Conservation (phyloP, 345 rosid genomes). For the Ceriops decandra region DNA sequence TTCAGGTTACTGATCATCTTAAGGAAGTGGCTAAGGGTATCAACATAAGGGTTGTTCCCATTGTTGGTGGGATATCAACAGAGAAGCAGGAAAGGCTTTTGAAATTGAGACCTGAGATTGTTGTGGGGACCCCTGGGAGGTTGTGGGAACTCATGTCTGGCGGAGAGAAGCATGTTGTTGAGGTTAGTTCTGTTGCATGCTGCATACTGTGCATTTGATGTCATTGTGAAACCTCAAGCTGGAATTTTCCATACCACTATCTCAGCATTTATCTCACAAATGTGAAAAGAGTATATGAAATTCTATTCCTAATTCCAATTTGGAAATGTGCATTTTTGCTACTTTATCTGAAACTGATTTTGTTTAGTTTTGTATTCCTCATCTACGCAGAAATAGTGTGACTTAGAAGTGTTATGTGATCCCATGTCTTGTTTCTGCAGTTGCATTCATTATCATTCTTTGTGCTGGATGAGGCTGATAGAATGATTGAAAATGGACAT, state of each 20-base stretch:
- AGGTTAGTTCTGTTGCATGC: slow-evolving; percentile 47
- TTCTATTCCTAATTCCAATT: too few relatives aligned
- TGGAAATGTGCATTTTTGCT: too few relatives aligned
- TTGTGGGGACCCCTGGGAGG: slow-evolving; percentile 95
- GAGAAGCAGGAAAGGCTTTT: slow-evolving; percentile 89
- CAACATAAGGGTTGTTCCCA: slow-evolving; percentile 64
- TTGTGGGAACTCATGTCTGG: slow-evolving; percentile 96
- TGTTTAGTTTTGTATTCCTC: background rate
- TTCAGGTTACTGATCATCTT: slow-evolving; percentile 85
- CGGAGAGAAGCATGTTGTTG: slow-evolving; percentile 83
- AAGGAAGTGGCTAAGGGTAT: slow-evolving; percentile 62
- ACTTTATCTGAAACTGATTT: too few relatives aligned
- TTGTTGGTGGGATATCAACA: slow-evolving; percentile 93
- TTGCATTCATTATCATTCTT: slow-evolving; percentile 86
- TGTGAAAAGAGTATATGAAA: too few relatives aligned
- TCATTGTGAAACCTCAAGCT: background rate
- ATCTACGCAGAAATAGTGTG: background rate
- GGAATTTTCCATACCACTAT: background rate
- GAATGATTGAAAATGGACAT: slow-evolving; percentile 95
- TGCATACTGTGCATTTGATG: background rate
- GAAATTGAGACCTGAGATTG: slow-evolving; percentile 78
- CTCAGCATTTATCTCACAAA: too few relatives aligned
- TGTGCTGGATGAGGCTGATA: slow-evolving; percentile 97
- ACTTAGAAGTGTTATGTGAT: slow-evolving; percentile 2
- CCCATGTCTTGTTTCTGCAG: slow-evolving; percentile 40